Base-by-base conservation (phyloP, 345 rosid genomes). In the Brassica juncea region DNA sequence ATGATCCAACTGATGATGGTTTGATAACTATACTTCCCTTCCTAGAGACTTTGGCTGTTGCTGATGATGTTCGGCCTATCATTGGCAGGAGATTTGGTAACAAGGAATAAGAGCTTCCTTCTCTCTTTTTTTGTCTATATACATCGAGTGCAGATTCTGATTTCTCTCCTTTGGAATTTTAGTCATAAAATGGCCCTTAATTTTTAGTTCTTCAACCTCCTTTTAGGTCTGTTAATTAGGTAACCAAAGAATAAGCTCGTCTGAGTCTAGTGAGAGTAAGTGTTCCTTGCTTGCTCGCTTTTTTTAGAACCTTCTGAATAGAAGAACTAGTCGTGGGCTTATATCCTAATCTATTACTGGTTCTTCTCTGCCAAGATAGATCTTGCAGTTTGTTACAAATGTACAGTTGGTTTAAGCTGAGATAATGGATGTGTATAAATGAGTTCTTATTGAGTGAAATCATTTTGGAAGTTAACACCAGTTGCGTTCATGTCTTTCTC, bases 61-160 rank as follows among this genome's bases (percentile, higher is more conserved):
- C 86, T 32, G 96, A 95, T 57, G 98, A 93, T 81, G 97, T 93
- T 76, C 96, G 99, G 31, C 98, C 98, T 35, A 86, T 90, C 82
- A 95, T 95, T 76, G 91, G 94, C 75, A 86, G 85, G 93, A 89
- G 82, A 84, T 93, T 91, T 76, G 93, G 97, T 88, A 88, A 76
- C 84, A 66, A 81, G 80, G 84, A 76, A 71, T 81, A 75, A 81
- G 77, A 70, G 76, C 42, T 57, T 64, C 47, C 68, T 70, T 69
- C 60, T 79, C 47, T 68, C 35, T 75, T 55, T 4, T 70, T 49
- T 49, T 49, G 55, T 49, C 55, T 80, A 35, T 75, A 80, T 80
- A 80, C 80, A 19, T 80, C 64, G 72, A 75, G 55, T 75, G 76
- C 39, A 59, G 77, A 71, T 81, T 71, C 77, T 81, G 69, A 71